Base-by-base conservation (phyloP, 345 rosid genomes). In the Eucalyptus sp. region DNA sequence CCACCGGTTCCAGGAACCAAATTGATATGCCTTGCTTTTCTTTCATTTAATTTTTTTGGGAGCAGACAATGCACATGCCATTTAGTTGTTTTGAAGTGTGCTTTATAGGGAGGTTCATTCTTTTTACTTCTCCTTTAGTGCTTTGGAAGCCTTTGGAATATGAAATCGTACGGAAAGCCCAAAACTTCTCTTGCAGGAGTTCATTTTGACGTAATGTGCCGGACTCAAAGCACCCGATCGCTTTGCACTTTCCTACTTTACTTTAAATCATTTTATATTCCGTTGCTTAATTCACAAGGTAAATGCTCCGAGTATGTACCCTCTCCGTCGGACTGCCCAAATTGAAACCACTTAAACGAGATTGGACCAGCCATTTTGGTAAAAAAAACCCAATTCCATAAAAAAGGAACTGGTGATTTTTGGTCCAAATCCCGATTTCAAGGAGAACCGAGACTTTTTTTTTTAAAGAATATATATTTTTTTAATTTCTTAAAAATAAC, bases 371-470 rank as follows among this genome's bases (percentile, higher is more conserved):
- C 25, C 0, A 2, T 1, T 52, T 52, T 52, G 58, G 4, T 52
- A 1, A 52, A 52, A 52, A 52, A 52, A 52, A 52, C 1, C 4
- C 0, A 1, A 52, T 52, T 52, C 58, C 58, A 18, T 52, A 52
- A 18, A 52, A 18, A 52, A 3, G 4, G 1, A 18, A 18, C 24
- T 0, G 0, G 25, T 52, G 4, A 52, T 52, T 52, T 52, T 52
- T 9, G 4, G 0, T 52, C 2, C 0, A 0, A 52, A 52, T 52
- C 25, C 10, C 4, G 0, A 0, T 52, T 52, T 52, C 1, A 3
- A 1, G 0, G 1, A 52, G 10, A 52, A 18, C 1, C 4, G 2
- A 52, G 37, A 52, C 0, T 2, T 52, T 7, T 52, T 51, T 49
- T 5, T 18, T 7, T 51, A 0, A 52, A 52, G 5, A 52, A 18